Percentiles rank a stretch among this genome's conserved stretches.
These are phyloP conservation scores for Xylaria venustula DNA, from an alignment of 495 filamentous ascomycete species.

Conservation along the genomic window DNA sequence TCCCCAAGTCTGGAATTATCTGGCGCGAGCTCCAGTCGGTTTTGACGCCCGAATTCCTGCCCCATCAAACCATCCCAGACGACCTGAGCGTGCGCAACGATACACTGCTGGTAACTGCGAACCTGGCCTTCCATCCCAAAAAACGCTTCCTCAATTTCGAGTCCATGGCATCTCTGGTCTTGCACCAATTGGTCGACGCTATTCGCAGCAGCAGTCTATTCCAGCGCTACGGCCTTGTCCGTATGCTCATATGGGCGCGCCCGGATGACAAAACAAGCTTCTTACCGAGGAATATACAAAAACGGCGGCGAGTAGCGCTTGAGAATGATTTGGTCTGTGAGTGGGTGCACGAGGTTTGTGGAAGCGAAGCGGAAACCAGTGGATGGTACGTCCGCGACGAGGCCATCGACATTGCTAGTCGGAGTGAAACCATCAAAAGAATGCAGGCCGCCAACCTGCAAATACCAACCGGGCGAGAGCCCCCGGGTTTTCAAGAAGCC, in stretches of 20 bases:
- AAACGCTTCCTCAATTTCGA: conserved; percentile 32
- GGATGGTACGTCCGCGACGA: conserved; percentile 28
- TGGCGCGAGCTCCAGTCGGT: conserved; percentile 51
- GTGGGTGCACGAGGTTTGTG: conserved; percentile 45
- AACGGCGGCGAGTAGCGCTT: conserved; percentile 53
- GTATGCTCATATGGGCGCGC: conserved; percentile 64
- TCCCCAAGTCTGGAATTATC: conserved; percentile 47
- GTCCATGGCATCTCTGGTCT: conserved; percentile 40
- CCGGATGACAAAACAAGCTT: conserved; percentile 50
- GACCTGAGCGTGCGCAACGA: conserved; percentile 51
- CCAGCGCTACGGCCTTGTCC: conserved; percentile 65
- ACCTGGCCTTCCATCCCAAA: conserved; percentile 46
- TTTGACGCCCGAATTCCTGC: conserved; percentile 44
- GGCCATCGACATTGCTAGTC: conserved; percentile 34
- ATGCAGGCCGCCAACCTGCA: conserved; percentile 36
- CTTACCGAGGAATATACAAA: conserved; percentile 50
- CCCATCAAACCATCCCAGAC: conserved; percentile 44
- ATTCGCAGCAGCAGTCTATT: conserved; percentile 45
- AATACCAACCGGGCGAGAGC: conserved; percentile 29
- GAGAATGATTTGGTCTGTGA: conserved; percentile 56
- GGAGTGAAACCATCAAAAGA: conserved; percentile 17
- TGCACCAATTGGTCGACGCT: conserved; percentile 47
- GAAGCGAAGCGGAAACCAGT: conserved; percentile 18
- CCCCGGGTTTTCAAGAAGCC: conserved; percentile 27
- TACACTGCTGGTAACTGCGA: conserved; percentile 65